Conservation (phyloP, 2,329 filamentous ascomycete genomes). For the Corniculantispora saksenae region DNA sequence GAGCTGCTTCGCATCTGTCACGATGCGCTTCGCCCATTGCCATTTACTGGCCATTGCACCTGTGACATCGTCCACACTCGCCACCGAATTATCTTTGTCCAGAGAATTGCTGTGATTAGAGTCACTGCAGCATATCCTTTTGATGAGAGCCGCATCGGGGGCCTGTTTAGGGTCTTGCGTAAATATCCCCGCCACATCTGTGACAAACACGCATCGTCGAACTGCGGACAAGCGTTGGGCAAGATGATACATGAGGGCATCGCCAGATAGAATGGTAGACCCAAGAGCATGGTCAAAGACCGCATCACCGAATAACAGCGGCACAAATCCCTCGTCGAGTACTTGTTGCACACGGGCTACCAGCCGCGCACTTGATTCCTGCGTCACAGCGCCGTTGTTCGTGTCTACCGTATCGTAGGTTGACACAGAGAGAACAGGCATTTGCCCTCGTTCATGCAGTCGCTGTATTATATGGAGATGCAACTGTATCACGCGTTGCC, state of each 20-base stretch:
- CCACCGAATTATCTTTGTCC: not conserved
- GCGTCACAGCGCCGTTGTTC: not conserved
- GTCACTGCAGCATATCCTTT: not conserved
- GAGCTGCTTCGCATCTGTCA: constrained; percentile 9
- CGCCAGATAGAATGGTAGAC: constrained; percentile 13
- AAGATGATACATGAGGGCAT: constrained; percentile 20
- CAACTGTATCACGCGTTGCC: constrained; percentile 18
- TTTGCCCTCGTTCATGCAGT: not conserved
- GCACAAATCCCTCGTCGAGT: constrained; percentile 8
- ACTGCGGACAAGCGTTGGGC: not conserved
- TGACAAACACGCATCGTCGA: constrained; percentile 15
- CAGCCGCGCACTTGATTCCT: not conserved
- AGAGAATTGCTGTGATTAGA: not conserved
- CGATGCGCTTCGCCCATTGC: constrained; percentile 19
- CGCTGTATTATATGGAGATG: constrained; percentile 9
- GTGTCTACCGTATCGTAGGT: constrained; percentile 19
- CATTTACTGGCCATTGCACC: constrained; percentile 20
- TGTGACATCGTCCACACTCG: constrained; percentile 18
- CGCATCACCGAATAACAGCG: constrained; percentile 18
- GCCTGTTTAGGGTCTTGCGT: constrained; percentile 15
- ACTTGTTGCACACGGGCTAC: constrained; percentile 12
- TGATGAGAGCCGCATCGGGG: constrained; percentile 7
- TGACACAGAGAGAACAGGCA: constrained; percentile 18
- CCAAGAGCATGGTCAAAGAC: constrained; percentile 13
- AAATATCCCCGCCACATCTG: constrained; percentile 15